Evolutionary conservation across 495 filamentous ascomycete genomes (phyloP), one percentile per base, ranked within the genome.

Genomic region (Aspergillus hancockii): DNA sequence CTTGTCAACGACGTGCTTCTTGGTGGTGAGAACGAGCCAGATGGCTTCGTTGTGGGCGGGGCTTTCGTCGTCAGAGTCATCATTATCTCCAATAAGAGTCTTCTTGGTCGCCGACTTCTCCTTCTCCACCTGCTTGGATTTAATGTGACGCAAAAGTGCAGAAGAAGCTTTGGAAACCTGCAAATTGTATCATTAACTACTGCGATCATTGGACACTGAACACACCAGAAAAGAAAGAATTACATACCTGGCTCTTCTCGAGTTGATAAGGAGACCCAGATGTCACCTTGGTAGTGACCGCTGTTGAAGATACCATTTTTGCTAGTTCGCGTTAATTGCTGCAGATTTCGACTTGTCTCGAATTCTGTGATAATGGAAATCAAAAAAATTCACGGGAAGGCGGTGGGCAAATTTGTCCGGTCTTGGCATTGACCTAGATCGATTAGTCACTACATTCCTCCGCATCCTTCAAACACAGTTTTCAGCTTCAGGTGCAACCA

Each of bases 1-100:
- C 65, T 83, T 83, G 67, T 92, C 87, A 54, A 84, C 78, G 56
- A 93, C 86, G 69, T 94, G 90, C 73, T 90, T 91, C 76, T 98
- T 98, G 47, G 92, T 96, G 49, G 91, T 90, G 52, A 98, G 75
- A 12, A 87, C 85, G 32, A 98, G 83, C 88, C 90, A 96, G 55
- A 98, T 79, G 3, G 90, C 83, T 59, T 86, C 83, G 54, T 85
- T 84, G 55, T 87, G 81, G 45, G 68, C 25, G 1, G 73, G 59
- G 25, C 58, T 61, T n/a, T 69, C 65, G 13, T 67, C 75, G 54
- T 81, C 76, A 43, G 76, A 77, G 16, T 83, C 78, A 50, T 81
- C 80, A 41, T 82, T 81, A 60, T 83, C 81, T 18, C 79, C 82
- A 65, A 94, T 87, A 32, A 96, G 82, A 52, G 87, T 88, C 71